Conservation (phyloP, 2,329 filamentous ascomycete genomes). For the Hypoxylon rubiginosum region DNA sequence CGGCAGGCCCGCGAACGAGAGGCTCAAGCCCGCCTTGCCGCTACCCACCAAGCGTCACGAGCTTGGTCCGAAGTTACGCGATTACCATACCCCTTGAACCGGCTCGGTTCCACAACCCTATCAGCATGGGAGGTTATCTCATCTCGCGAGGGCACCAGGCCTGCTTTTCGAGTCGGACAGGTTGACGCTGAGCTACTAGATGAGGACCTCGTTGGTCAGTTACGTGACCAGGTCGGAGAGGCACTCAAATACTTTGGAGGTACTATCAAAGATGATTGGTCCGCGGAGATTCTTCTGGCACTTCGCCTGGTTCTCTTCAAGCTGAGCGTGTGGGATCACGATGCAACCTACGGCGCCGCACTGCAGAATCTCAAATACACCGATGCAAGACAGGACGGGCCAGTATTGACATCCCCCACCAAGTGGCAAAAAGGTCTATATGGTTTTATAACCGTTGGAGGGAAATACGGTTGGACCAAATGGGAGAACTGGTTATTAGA, state of each 20-base stretch:
- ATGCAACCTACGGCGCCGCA: conserved; percentile 93
- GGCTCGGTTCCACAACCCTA: conserved; percentile 62
- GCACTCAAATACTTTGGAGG: conserved; percentile 86
- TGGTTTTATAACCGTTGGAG: conserved; percentile 86
- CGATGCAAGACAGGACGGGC: conserved; percentile 78
- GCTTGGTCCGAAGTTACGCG: conserved; percentile 68
- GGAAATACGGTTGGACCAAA: conserved; percentile 89
- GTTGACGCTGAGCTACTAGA: conserved; percentile 96
- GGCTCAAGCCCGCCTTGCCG: conserved; percentile 67
- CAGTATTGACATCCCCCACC: conserved; percentile 77
- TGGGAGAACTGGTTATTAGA: conserved; percentile 90
- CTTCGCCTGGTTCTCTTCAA: conserved; percentile 90
- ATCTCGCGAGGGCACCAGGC: conserved; percentile 82
- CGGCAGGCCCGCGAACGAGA: conserved; percentile 81
- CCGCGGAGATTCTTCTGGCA: conserved; percentile 83
- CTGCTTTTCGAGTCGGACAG: conserved; percentile 93
- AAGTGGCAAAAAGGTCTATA: conserved; percentile 87
- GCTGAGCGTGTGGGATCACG: conserved; percentile 95
- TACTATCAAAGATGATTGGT: conserved; percentile 86
- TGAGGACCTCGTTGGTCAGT: conserved; percentile 87
- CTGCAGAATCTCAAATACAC: conserved; percentile 92
- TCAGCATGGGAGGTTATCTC: conserved; percentile 78
- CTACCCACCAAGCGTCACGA: conserved; percentile 65
- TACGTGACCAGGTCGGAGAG: conserved; percentile 88
- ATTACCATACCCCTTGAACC: conserved; percentile 73